Conservation (phyloP, 1,139 yeast genomes). For the Candida sp. region DNA sequence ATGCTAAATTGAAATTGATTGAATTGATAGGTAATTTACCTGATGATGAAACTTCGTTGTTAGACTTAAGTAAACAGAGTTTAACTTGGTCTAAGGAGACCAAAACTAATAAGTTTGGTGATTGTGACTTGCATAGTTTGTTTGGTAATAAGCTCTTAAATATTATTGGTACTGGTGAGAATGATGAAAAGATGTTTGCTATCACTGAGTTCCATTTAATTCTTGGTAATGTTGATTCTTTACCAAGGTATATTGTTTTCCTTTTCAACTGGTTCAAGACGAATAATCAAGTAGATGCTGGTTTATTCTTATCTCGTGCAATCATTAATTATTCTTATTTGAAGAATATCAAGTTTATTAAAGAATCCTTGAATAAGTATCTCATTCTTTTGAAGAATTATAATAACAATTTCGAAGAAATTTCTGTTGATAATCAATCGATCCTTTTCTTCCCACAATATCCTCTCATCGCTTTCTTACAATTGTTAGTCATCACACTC, state of each 20-base stretch:
- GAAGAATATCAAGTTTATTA: constrained; percentile 58
- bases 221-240: constrained; percentile 63
- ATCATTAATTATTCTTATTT: constrained; percentile 68
- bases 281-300: constrained; percentile 36
- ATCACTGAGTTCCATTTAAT: constrained; percentile 57
- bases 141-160: constrained; percentile 64
- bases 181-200: constrained; percentile 33
- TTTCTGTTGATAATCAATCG: constrained; percentile 9
- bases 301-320: constrained; percentile 56
- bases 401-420: constrained; percentile 9
- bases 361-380: constrained; percentile 41
- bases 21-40: constrained; percentile 44
- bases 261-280: constrained; percentile 53
- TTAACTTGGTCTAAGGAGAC: constrained; percentile 60
- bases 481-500: constrained; percentile 61
- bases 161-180: constrained; percentile 20
- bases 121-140: constrained; percentile 68
- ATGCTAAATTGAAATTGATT: constrained; percentile 34
- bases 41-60: constrained; percentile 55
- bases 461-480: constrained; percentile 62
- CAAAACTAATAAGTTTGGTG: constrained; percentile 57
- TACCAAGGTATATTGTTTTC: constrained; percentile 49
- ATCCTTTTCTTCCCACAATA: constrained; percentile 19
- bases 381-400: constrained; percentile 21
- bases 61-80: constrained; percentile 62